A percentile compares a stretch with the other conserved stretches of the same genome.
phyloP scores from a whole-genome alignment of 441 rosid species.

The Jatropha podagrica region DNA sequence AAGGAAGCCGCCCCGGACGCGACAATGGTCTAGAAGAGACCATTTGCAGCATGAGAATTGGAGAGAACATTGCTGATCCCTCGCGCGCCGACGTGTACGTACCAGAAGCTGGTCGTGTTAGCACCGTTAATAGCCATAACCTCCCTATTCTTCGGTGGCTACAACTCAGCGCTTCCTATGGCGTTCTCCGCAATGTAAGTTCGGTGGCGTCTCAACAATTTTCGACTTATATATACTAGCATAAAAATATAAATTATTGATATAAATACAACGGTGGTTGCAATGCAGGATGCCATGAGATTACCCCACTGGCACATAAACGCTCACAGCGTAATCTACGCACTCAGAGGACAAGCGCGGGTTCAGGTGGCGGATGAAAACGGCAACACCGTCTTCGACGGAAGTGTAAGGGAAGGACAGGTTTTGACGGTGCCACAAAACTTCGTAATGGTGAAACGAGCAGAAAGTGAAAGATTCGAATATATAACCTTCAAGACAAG shows the following conservation, averaged over 20 bases:
- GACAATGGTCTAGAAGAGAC: conserved; percentile 78
- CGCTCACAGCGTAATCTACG: conserved; percentile 62
- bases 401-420: conserved; percentile 47
- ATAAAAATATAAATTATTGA: no score
- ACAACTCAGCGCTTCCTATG: conserved; percentile 60
- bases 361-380: conserved; percentile 58
- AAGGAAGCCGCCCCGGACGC: not conserved
- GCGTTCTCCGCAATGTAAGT: conserved; percentile 32
- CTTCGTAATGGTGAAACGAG: conserved; percentile 47
- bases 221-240: no score
- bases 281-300: conserved; percentile 48
- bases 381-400: conserved; percentile 58
- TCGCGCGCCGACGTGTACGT: conserved; percentile 54
- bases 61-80: conserved; percentile 61
- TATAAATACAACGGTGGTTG: conserved; percentile 7
- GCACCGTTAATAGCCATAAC: conserved; percentile 54
- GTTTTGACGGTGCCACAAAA: conserved; percentile 57
- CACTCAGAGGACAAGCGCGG: conserved; percentile 45
- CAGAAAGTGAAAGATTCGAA: conserved; percentile 45
- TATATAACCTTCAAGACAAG: conserved; percentile 65
- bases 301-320: conserved; percentile 65
- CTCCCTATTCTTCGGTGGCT: conserved; percentile 57
- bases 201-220: no score
- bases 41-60: conserved; percentile 53
- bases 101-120: conserved; percentile 55